Percentiles rank a stretch among this genome's conserved stretches.
These are phyloP conservation scores for Syzygium grande DNA, from an alignment of 345 rosid species.

Conservation along the genomic window DNA sequence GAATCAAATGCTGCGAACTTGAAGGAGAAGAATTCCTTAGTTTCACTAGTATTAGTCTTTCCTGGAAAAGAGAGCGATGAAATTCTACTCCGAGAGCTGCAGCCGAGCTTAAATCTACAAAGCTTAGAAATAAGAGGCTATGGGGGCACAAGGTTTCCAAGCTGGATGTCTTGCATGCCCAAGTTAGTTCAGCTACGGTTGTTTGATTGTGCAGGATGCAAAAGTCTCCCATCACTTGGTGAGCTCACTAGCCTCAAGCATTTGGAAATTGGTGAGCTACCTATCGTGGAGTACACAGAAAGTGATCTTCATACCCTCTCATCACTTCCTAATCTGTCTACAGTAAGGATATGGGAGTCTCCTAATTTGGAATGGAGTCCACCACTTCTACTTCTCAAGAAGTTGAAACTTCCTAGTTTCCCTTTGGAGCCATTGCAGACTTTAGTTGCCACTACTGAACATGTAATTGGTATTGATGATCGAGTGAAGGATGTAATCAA, in stretches of 20 bases:
- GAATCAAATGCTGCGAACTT: background rate
- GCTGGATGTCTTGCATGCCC: background rate
- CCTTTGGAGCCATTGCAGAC: background rate
- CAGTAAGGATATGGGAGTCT: background rate
- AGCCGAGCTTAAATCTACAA: background rate
- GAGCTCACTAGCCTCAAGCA: background rate
- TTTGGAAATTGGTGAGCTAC: background rate
- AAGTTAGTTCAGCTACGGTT: background rate
- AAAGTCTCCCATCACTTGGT: background rate
- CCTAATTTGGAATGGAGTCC: background rate
- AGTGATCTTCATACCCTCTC: background rate
- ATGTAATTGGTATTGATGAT: background rate
- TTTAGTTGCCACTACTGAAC: fast-evolving
- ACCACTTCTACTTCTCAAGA: background rate
- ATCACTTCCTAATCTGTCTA: background rate
- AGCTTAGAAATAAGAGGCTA: background rate
- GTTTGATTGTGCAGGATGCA: background rate
- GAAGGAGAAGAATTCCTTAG: background rate
- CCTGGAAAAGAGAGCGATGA: background rate
- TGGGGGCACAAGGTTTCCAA: background rate
- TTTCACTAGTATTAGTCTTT: background rate
- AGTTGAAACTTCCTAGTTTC: background rate
- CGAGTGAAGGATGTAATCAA: background rate
- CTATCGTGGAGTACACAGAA: background rate
- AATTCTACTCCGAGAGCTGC: background rate